A percentile compares a stretch with the other conserved stretches of the same genome.
Evolutionary conservation across 345 rosid genomes (phyloP).

Genomic region (Turritis glabra): DNA sequence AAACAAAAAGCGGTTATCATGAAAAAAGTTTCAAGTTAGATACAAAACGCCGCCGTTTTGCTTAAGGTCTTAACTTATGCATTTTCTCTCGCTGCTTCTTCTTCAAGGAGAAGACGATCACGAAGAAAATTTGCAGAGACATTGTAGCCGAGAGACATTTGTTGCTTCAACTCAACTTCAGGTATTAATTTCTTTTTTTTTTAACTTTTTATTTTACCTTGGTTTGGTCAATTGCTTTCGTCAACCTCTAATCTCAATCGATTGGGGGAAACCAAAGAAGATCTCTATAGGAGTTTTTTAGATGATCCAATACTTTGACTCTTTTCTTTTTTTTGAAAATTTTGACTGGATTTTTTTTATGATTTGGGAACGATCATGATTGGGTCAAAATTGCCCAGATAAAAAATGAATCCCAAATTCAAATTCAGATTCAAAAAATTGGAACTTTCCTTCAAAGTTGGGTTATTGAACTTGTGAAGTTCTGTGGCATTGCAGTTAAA

Average conservation of each 20-base stretch:
- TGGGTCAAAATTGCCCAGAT: background rate
- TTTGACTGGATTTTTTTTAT: background rate
- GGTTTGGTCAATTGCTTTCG: background rate
- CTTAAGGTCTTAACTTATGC: too few relatives aligned
- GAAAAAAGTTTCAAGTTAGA: too few relatives aligned
- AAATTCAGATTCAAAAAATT: too few relatives aligned
- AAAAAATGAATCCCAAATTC: background rate
- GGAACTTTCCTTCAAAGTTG: background rate
- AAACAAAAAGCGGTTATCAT: too few relatives aligned
- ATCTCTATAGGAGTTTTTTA: background rate
- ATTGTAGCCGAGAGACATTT: background rate
- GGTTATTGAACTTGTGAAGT: background rate
- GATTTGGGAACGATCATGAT: background rate
- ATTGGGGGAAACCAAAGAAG: background rate
- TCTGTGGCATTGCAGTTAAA: slow-evolving; percentile 11
- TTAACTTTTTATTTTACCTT: too few relatives aligned
- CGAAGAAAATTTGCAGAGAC: background rate
- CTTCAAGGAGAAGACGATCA: background rate
- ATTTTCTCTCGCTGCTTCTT: background rate
- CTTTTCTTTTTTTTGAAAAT: too few relatives aligned
- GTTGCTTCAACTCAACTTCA: background rate
- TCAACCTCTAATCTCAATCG: background rate
- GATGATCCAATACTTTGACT: background rate
- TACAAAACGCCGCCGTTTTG: too few relatives aligned
- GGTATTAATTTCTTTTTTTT: slow-evolving; percentile 9